Conservation (phyloP, 148 eudicot species). For the Cornus controversa region DNA sequence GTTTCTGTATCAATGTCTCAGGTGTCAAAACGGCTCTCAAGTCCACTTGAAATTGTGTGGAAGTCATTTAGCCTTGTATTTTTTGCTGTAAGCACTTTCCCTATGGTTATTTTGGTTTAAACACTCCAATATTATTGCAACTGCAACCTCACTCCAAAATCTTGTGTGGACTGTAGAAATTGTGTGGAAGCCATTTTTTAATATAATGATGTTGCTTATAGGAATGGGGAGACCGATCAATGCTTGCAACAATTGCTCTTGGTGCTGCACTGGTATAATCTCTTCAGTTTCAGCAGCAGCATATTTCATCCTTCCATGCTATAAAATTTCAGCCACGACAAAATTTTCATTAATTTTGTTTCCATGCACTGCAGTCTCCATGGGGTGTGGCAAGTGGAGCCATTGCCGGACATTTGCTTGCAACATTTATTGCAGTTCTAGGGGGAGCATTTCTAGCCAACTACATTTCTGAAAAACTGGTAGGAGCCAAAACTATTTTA, state of each 20-base stretch:
- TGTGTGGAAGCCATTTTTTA: not conserved
- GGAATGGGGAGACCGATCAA: constrained; percentile 99
- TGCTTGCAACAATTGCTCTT: constrained; percentile 98
- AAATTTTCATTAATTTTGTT: not conserved
- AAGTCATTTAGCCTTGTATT: constrained; percentile 90
- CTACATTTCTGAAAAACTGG: constrained; percentile 94
- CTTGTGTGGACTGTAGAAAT: no score
- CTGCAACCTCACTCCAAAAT: no score
- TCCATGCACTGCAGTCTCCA: constrained; percentile 54
- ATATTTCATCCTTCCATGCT: not conserved
- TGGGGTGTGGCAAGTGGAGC: constrained; percentile 99
- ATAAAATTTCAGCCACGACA: not conserved
- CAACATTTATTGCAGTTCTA: constrained; percentile 71
- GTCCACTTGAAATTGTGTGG: no score
- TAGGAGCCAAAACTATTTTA: constrained; percentile 15
- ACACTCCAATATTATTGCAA: no score
- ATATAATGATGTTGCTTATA: constrained; percentile 16
- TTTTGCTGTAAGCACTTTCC: constrained; percentile 70
- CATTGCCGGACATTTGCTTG: constrained; percentile 77
- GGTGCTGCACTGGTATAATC: constrained; percentile 89
- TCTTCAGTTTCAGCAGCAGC: not conserved
- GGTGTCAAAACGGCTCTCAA: constrained; percentile 65
- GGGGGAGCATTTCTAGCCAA: constrained; percentile 93
- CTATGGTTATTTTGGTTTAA: not conserved
- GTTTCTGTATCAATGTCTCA: constrained; percentile 23